These are phyloP conservation scores for Sclerotinia trifoliorum DNA, from an alignment of 2,329 filamentous ascomycete species.

Conservation along the genomic window DNA sequence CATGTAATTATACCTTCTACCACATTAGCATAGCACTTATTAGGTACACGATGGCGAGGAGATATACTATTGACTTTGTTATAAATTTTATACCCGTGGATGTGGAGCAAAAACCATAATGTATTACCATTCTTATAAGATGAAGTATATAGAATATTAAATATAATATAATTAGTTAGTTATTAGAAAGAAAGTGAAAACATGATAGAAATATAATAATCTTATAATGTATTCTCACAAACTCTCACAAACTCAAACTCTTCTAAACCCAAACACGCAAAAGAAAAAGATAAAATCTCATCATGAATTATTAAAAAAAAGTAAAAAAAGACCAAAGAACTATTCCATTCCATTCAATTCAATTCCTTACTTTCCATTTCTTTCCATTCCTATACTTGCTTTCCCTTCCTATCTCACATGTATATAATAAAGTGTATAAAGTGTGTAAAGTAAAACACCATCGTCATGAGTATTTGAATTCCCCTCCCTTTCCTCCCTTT, in stretches of 20 bases:
- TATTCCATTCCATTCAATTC: background rate
- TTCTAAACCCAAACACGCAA: no score
- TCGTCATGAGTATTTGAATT: background rate
- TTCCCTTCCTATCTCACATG: background rate
- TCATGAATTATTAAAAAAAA: slow-evolving; percentile 3
- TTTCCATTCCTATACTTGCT: background rate
- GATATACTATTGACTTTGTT: no score
- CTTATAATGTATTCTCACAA: background rate
- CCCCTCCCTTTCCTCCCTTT: no score
- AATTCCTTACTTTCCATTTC: background rate
- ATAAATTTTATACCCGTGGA: no score
- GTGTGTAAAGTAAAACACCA: slow-evolving; percentile 1
- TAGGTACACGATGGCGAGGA: no score
- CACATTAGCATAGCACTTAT: no score
- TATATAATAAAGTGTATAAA: background rate
- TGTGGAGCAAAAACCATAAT: no score
- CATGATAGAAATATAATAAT: background rate
- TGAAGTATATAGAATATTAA: no score
- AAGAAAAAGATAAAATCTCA: background rate
- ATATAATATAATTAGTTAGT: background rate
- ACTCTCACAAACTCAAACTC: no score
- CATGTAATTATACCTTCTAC: no score
- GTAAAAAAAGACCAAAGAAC: no score
- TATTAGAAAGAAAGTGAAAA: background rate
- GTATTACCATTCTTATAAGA: no score